Percentiles rank a stretch among this genome's conserved stretches.
Evolutionary conservation across 495 filamentous ascomycete genomes (phyloP).

Genomic region (Pyronema domesticum): DNA sequence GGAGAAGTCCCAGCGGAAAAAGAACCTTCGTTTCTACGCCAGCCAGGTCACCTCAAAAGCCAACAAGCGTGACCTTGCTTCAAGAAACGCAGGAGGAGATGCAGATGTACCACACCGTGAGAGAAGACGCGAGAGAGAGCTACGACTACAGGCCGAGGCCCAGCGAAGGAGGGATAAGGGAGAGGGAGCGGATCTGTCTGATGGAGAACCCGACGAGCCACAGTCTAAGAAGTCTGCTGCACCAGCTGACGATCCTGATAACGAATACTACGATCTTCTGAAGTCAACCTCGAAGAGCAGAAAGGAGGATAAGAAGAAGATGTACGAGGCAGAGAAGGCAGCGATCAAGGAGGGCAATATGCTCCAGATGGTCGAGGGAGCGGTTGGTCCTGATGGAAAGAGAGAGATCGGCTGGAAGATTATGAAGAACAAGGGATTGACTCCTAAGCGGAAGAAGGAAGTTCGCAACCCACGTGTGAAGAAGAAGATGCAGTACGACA

Average conservation of each 20-base stretch:
- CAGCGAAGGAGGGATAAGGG: conserved; percentile 58
- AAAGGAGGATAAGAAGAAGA: conserved; percentile 57
- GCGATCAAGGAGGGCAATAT: conserved; percentile 20
- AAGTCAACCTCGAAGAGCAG: conserved; percentile 45
- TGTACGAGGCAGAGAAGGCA: conserved; percentile 27
- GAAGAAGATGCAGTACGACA: conserved; percentile 86
- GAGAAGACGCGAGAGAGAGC: conserved; percentile 64
- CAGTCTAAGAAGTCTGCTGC: conserved; percentile 22
- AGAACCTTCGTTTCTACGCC: conserved; percentile 86
- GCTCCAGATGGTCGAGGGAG: conserved; percentile 31
- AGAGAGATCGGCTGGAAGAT: conserved; percentile 80
- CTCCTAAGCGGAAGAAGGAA: conserved; percentile 77
- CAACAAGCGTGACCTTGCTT: conserved; percentile 65
- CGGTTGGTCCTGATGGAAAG: conserved; percentile 41
- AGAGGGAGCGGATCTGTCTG: conserved; percentile 41
- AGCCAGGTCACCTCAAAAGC: conserved; percentile 86
- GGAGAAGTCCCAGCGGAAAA: conserved; percentile 72
- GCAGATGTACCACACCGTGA: conserved; percentile 81
- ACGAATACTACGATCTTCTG: conserved; percentile 78
- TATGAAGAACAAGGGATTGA: conserved; percentile 90
- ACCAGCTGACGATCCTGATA: conserved; percentile 41
- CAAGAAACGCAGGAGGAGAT: conserved; percentile 75
- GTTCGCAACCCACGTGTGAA: conserved; percentile 89
- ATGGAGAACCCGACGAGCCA: conserved; percentile 41
- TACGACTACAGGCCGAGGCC: conserved; percentile 68